These are phyloP conservation scores for Daldinia bambusicola DNA, from an alignment of 495 filamentous ascomycete genomes.

Conservation along the genomic window DNA sequence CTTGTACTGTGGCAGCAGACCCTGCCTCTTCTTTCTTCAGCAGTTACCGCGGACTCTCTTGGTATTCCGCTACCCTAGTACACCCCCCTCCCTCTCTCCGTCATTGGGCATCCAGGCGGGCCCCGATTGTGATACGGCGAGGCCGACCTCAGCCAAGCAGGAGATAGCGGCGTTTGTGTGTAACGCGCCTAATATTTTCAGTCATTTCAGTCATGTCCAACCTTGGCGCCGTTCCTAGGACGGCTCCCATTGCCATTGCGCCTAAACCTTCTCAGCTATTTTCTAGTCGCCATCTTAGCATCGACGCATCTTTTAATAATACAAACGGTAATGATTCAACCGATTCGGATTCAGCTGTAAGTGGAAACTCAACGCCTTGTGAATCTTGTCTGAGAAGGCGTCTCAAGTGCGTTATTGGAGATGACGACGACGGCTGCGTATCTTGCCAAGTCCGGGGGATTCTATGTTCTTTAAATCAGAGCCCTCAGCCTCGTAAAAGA, in stretches of 20 bases:
- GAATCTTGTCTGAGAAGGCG: conserved; percentile 82
- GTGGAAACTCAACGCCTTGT: conserved; percentile 57
- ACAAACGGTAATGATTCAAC: conserved; percentile 60
- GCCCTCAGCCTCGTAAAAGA: conserved; percentile 77
- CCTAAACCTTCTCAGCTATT: conserved; percentile 60
- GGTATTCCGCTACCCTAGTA: conserved; percentile 30
- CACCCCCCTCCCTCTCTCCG: conserved; percentile 22
- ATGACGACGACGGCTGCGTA: conserved; percentile 70
- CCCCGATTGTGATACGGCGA: conserved; percentile 31
- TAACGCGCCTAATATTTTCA: conserved; percentile 37
- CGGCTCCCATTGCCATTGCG: conserved; percentile 67
- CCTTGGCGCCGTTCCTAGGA: conserved; percentile 60
- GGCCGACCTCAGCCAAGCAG: conserved; percentile 26
- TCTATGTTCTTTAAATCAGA: conserved; percentile 72
- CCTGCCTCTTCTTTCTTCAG: conserved; percentile 26
- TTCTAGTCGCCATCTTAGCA: conserved; percentile 56
- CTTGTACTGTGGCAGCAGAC: conserved; percentile 36
- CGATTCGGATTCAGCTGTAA: conserved; percentile 60
- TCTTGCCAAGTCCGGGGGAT: conserved; percentile 70
- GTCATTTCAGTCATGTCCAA: conserved; percentile 61
- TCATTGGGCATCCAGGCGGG: conserved; percentile 31
- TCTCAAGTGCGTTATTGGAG: conserved; percentile 89
- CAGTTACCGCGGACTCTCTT: conserved; percentile 16
- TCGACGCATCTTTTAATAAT: conserved; percentile 53
- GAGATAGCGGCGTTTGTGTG: conserved; percentile 21